Evolutionary conservation across 371 early-diverging fungal genomes (phyloP), one percentile per base, ranked within the genome.

Genomic region (Parasitella parasitica): DNA sequence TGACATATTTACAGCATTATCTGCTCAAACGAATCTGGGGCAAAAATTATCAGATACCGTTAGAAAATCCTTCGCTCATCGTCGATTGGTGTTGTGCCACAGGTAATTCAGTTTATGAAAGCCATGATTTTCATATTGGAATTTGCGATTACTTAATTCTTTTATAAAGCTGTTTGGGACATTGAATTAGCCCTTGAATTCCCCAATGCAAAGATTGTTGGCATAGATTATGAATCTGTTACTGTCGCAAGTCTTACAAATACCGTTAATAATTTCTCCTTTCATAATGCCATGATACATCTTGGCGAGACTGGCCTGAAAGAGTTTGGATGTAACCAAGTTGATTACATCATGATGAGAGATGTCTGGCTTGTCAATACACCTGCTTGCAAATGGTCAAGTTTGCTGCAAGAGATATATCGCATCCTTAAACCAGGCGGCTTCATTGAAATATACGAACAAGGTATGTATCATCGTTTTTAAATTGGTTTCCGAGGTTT

Each of bases 81-180:
- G 58, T 78, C 20, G 43, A 78, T 49, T 75, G 75, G 73, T 72
- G 73, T 24, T 78, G 75, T 61, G 71, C 75, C 11, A 67, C 71
- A 63, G 78, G 78, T 24, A 59, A n/a, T n/a, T n/a, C n/a, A 43
- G 32, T 16, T 1, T 8, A 30, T n/a, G 18, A 39, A 37, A 54
- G 2, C 26, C 12, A 53, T 35, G 22, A 32, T 53, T 35, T 32
- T n/a, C n/a, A n/a, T n/a, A n/a, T n/a, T n/a, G n/a, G n/a, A n/a
- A n/a, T n/a, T n/a, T n/a, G n/a, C n/a, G n/a, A n/a, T n/a, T n/a
- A n/a, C n/a, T n/a, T n/a, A n/a, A n/a, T n/a, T n/a, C n/a, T n/a
- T 1, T n/a, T 9, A 15, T 34, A 9, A 32, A 62, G 63, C 63
- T 50, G 63, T 73, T 9, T 78, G 78, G 78, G 63, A 59, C 24